Evolutionary conservation across 306 rosid genomes (phyloP).

Genomic region (Corylus avellana): DNA sequence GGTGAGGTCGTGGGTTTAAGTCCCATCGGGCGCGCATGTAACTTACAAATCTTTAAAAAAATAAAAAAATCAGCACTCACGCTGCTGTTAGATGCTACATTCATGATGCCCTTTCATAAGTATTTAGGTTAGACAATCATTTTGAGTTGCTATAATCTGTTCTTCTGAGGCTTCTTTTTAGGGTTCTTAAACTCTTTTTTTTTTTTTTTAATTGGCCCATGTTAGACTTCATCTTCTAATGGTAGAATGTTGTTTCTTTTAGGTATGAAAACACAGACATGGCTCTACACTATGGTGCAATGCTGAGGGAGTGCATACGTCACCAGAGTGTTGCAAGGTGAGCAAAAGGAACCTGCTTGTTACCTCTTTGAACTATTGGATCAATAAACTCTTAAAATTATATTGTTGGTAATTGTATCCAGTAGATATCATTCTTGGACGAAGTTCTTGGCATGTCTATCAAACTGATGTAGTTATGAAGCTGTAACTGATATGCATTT

Average conservation of each 20-base stretch:
- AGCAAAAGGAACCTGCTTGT: slow-evolving; percentile 27
- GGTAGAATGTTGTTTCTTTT: slow-evolving; percentile 20
- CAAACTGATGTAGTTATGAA: not conserved
- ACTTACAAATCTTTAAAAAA: no score
- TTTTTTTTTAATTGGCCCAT: slow-evolving; percentile 12
- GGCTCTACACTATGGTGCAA: slow-evolving; percentile 98
- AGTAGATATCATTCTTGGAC: slow-evolving; percentile 1
- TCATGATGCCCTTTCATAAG: not conserved
- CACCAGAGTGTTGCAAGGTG: slow-evolving; percentile 98
- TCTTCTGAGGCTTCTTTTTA: not conserved
- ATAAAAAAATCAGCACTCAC: not conserved
- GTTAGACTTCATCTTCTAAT: slow-evolving; percentile 8
- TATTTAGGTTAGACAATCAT: not conserved
- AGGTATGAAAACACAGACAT: slow-evolving; percentile 87
- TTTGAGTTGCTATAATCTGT: not conserved
- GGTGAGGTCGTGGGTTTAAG: no score
- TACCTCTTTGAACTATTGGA: slow-evolving; percentile 2
- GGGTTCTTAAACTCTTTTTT: slow-evolving; percentile 9
- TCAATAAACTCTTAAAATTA: slow-evolving; percentile 15
- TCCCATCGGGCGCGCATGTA: no score
- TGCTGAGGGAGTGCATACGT: slow-evolving; percentile 98
- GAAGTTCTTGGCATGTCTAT: not conserved
- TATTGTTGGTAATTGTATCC: not conserved
- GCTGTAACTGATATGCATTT: not conserved
- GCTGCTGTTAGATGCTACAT: not conserved